Conservation (phyloP, 2,329 filamentous ascomycete species). For the Fusarium fracticaudum region DNA sequence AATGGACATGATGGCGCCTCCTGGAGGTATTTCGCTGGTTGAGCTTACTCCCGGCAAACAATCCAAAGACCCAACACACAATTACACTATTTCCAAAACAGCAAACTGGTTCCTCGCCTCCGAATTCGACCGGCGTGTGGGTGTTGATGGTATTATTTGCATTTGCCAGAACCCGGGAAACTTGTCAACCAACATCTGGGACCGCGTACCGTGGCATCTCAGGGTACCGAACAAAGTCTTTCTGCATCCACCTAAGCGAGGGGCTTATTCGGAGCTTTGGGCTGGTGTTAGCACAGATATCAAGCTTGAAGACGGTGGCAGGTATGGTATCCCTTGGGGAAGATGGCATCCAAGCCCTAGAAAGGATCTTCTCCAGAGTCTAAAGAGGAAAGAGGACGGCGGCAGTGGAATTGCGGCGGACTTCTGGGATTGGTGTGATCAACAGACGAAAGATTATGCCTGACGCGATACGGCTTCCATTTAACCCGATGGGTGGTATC, state of each 20-base stretch:
- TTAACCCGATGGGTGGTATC: no score
- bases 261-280: conserved; percentile 54
- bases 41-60: conserved; percentile 20
- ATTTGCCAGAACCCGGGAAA: conserved; percentile 50
- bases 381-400: neutral
- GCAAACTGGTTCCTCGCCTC: conserved; percentile 47
- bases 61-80: conserved; percentile 33
- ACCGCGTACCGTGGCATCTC: neutral
- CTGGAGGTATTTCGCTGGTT: conserved; percentile 42
- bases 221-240: conserved; percentile 36
- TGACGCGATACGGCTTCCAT: no score
- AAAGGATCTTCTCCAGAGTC: neutral
- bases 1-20: conserved; percentile 32
- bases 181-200: conserved; percentile 40
- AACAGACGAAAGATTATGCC: neutral
- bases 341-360: neutral
- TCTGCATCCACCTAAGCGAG: conserved; percentile 45
- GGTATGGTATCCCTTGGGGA: conserved; percentile 3
- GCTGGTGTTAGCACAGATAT: conserved; percentile 51
- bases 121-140: conserved; percentile 44
- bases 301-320: conserved; percentile 38
- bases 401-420: neutral
- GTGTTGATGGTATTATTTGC: conserved; percentile 38
- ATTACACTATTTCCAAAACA: conserved; percentile 49
- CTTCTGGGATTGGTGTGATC: conserved; percentile 7